Evolutionary conservation across 2,329 filamentous ascomycete genomes (phyloP).

Genomic region (Bipolaris gigantea): DNA sequence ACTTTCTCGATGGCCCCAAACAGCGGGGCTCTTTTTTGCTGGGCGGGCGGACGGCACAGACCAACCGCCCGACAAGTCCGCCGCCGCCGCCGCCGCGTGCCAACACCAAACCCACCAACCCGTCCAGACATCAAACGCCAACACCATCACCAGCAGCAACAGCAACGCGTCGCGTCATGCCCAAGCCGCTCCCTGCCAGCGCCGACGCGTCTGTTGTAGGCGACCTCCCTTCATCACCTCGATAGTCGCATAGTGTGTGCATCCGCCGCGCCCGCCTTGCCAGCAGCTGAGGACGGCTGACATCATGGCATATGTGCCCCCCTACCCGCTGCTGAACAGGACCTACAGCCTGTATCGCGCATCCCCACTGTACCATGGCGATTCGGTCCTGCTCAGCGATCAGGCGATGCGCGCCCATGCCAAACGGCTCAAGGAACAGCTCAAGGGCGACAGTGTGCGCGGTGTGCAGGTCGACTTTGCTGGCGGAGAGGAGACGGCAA

Average conservation of each 20-base stretch:
- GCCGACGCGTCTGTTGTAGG: constrained; percentile 5
- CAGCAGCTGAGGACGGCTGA: background rate
- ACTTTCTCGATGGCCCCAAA: constrained; percentile 22
- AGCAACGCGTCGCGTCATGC: constrained; percentile 18
- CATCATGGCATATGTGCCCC: constrained; percentile 41
- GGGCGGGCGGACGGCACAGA: constrained; percentile 4
- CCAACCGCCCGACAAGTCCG: background rate
- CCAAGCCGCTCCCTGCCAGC: background rate
- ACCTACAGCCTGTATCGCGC: constrained; percentile 58
- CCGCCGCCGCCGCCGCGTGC: background rate
- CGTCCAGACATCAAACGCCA: background rate
- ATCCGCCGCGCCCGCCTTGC: background rate
- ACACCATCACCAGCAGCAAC: background rate
- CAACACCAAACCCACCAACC: constrained; percentile 8
- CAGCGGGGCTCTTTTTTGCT: constrained; percentile 19
- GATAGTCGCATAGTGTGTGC: background rate
- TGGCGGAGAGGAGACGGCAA: constrained; percentile 45
- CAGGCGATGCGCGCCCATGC: constrained; percentile 51
- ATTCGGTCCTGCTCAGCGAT: constrained; percentile 41
- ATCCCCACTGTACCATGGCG: constrained; percentile 56
- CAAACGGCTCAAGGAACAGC: constrained; percentile 51
- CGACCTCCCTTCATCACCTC: background rate
- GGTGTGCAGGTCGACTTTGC: constrained; percentile 49
- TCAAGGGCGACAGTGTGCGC: constrained; percentile 54
- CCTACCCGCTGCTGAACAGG: constrained; percentile 54